Conservation (phyloP, 78 protist species). For the Cyanophora paradoxa region DNA sequence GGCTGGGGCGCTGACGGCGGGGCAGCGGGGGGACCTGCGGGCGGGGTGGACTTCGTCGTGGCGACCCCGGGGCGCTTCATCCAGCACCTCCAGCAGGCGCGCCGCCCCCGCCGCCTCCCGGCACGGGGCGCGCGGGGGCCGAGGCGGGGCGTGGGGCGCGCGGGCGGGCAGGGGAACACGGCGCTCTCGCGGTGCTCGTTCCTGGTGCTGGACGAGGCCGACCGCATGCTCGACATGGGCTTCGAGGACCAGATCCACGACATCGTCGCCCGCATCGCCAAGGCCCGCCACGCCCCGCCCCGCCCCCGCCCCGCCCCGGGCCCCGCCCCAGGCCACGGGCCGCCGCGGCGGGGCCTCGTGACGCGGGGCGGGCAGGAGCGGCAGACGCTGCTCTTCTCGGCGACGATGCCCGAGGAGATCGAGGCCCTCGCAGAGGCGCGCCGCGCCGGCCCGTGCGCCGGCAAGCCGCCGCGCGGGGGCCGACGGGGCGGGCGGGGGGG, state of each 20-base stretch:
- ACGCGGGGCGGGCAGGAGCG: constrained; percentile 1
- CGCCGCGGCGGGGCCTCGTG: too few species aligned
- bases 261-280: not conserved
- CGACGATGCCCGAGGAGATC: constrained; percentile 46
- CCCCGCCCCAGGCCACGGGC: too few species aligned
- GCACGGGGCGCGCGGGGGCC: not conserved
- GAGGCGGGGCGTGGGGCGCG: not conserved
- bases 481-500: too few species aligned
- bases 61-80: constrained; percentile 57
- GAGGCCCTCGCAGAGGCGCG: too few species aligned
- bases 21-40: constrained; percentile 30
- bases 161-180: not conserved
- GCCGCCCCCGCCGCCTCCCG: not conserved
- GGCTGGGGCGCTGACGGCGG: not conserved
- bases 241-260: constrained; percentile 75
- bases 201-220: constrained; percentile 88
- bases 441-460: too few species aligned
- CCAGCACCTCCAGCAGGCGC: not conserved
- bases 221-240: constrained; percentile 96
- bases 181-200: too few species aligned
- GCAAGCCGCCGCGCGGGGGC: too few species aligned
- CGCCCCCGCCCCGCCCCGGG: too few species aligned
- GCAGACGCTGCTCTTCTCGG: constrained; percentile 37
- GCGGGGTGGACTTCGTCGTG: constrained; percentile 27
- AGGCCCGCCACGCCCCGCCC: too few species aligned